These are phyloP conservation scores for Phytophthora litchii DNA, from an alignment of 352 stramenopile species.

Conservation along the genomic window DNA sequence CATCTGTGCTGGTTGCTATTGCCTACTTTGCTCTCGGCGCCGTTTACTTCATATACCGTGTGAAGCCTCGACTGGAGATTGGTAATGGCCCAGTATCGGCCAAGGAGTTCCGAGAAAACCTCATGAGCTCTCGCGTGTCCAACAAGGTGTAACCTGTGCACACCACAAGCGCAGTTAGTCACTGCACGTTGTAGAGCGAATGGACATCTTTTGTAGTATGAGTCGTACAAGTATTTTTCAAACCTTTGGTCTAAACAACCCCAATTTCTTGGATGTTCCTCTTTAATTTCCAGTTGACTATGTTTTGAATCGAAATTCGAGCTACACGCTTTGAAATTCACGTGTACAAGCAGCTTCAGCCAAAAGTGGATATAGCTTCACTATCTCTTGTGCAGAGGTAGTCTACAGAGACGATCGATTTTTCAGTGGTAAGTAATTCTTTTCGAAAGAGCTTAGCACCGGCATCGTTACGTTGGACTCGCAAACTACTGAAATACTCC, in stretches of 20 bases:
- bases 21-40: slow-evolving; percentile 47
- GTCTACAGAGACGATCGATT: no score
- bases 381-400: no score
- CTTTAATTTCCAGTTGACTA: no score
- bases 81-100: slow-evolving; percentile 23
- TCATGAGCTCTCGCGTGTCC: slow-evolving; percentile 39
- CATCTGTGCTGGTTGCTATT: slow-evolving; percentile 46
- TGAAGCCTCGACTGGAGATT: slow-evolving; percentile 38
- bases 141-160: slow-evolving; percentile 25
- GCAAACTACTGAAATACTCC: no score
- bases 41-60: slow-evolving; percentile 43
- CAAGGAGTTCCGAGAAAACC: slow-evolving; percentile 48
- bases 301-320: no score
- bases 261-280: no score
- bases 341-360: no score
- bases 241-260: slow-evolving; percentile 10
- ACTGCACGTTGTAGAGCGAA: slow-evolving; percentile 18
- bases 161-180: slow-evolving; percentile 1
- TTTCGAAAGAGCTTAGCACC: no score
- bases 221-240: slow-evolving; percentile 17
- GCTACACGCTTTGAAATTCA: no score
- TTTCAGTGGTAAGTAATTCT: no score
- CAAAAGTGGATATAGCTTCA: no score
- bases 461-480: no score
- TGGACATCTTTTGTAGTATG: slow-evolving; percentile 6